These are phyloP conservation scores for Yamadazyma siamensis DNA, from an alignment of 1,139 yeast species.

Conservation along the genomic window DNA sequence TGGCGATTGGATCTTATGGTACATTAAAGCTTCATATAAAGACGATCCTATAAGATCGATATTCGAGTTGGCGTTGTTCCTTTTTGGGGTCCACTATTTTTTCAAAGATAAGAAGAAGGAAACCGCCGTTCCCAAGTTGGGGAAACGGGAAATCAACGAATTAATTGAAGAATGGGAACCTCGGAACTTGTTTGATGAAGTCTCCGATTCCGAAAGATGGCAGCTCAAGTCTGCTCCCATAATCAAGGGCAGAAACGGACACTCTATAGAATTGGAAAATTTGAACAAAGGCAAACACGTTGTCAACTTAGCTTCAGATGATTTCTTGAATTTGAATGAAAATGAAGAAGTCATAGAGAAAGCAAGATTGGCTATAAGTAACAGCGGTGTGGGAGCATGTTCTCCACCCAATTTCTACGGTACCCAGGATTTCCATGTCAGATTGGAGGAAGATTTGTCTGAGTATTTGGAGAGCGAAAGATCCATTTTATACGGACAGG, in stretches of 20 bases:
- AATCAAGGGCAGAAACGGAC: conserved; percentile 53
- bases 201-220: conserved; percentile 56
- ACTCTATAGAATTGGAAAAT: conserved; percentile 39
- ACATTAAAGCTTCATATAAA: conserved; percentile 85
- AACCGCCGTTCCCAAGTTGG: conserved; percentile 63
- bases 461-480: conserved; percentile 71
- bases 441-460: conserved; percentile 75
- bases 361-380: conserved; percentile 57
- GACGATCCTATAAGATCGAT: conserved; percentile 91
- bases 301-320: conserved; percentile 61
- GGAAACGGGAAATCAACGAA: conserved; percentile 72
- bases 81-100: conserved; percentile 87
- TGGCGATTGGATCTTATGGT: conserved; percentile 69
- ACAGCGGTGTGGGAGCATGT: conserved; percentile 95
- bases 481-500: conserved; percentile 90
- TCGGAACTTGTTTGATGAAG: conserved; percentile 65
- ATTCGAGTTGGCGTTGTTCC: conserved; percentile 69
- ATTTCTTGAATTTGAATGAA: conserved; percentile 57
- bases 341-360: conserved; percentile 46
- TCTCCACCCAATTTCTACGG: conserved; percentile 99
- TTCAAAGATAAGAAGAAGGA: conserved; percentile 78
- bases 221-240: conserved; percentile 61
- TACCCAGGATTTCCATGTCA: conserved; percentile 86
- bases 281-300: conserved; percentile 25
- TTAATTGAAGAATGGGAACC: conserved; percentile 91